Conservation (phyloP, 1,284 basidiomycete species). For the Puccinia brachypodii region DNA sequence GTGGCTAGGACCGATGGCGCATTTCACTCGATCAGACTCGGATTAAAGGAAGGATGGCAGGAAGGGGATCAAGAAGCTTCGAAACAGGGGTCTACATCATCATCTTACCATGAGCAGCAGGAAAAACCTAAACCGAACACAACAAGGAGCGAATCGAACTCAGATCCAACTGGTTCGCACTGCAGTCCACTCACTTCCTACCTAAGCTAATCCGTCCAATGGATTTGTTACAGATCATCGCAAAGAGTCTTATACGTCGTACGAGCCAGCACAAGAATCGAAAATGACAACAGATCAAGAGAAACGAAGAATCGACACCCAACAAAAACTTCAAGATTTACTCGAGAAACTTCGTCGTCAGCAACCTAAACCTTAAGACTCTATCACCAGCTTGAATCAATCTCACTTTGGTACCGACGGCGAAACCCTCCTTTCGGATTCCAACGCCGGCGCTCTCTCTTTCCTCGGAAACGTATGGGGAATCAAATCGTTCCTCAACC, state of each 20-base stretch:
- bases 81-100: not conserved
- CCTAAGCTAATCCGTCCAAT: too few species aligned
- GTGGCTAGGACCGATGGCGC: slow-evolving; percentile 17
- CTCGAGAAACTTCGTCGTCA: slow-evolving; percentile 25
- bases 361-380: not conserved
- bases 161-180: not conserved
- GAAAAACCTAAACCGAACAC: not conserved
- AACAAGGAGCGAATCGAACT: not conserved
- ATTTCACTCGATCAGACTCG: slow-evolving; percentile 15
- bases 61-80: not conserved
- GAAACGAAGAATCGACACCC: not conserved
- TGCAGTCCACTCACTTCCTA: too few species aligned
- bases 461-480: too few species aligned
- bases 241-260: not conserved
- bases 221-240: not conserved
- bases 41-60: slow-evolving; percentile 24
- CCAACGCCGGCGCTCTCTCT: too few species aligned
- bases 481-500: too few species aligned
- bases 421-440: too few species aligned
- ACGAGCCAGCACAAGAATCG: not conserved
- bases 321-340: slow-evolving; percentile 9
- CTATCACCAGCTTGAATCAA: not conserved
- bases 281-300: not conserved
- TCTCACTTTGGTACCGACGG: too few species aligned
- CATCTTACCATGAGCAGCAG: not conserved